A percentile compares a stretch with the other conserved stretches of the same genome.
Conservation (phyloP, 805 yeast genomes). For the Martiniozyma abietophila region DNA sequence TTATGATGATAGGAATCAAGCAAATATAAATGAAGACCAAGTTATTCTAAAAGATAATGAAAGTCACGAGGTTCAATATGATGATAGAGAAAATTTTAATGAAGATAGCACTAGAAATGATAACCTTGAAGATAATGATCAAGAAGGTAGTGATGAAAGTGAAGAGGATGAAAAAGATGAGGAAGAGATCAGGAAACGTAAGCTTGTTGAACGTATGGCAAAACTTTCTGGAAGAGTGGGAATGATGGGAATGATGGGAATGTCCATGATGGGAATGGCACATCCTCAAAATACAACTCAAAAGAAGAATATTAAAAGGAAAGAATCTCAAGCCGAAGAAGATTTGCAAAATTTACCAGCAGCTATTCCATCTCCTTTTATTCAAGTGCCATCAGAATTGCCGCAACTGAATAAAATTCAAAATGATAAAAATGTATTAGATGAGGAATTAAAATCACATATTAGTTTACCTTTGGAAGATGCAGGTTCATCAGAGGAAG, state of each 20-base stretch:
- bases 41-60: constrained; percentile 4
- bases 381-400: constrained; percentile 9
- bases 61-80: constrained; percentile 15
- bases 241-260: constrained; percentile 66
- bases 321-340: constrained; percentile 12
- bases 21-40: constrained; percentile 1
- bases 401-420: neutral
- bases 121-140: constrained; percentile 19
- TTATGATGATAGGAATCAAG: neutral
- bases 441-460: too few relatives aligned
- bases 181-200: constrained; percentile 67
- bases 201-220: constrained; percentile 92
- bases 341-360: constrained; percentile 21
- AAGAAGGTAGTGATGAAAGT: constrained; percentile 39
- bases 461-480: too few relatives aligned
- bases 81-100: constrained; percentile 19
- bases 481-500: too few relatives aligned
- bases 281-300: constrained; percentile 16
- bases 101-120: constrained; percentile 16
- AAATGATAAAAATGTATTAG: constrained; percentile 7
- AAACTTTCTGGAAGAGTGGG: constrained; percentile 81
- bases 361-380: constrained; percentile 46
- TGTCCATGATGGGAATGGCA: constrained; percentile 24
- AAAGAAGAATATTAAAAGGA: constrained; percentile 19
- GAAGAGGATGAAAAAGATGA: constrained; percentile 58